A percentile compares a stretch with the other conserved stretches of the same genome.
Evolutionary conservation across 352 stramenopile genomes (phyloP).

Genomic region (Phytophthora constricta): DNA sequence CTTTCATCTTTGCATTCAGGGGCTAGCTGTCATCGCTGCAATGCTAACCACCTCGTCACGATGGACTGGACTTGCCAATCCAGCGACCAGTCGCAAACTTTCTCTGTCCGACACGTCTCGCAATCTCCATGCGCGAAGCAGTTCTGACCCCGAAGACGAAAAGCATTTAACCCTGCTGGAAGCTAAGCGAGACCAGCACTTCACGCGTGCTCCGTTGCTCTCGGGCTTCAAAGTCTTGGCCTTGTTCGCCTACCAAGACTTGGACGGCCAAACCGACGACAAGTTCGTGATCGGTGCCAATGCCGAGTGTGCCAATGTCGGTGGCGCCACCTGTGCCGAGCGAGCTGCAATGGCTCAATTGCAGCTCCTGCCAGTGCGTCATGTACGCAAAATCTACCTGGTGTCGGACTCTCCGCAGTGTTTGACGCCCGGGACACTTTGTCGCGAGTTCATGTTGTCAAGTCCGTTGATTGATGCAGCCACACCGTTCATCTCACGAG

Average conservation of each 20-base stretch:
- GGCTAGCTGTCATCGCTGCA: conserved; percentile 20
- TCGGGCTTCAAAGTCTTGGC: conserved; percentile 59
- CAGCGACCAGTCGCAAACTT: conserved; percentile 1
- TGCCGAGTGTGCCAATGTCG: conserved; percentile 87
- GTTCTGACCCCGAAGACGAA: conserved; percentile 54
- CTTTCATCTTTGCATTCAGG: conserved; percentile 24
- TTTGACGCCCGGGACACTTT: conserved; percentile 86
- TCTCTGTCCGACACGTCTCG: not conserved
- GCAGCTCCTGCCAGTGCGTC: conserved; percentile 58
- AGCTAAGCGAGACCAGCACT: conserved; percentile 46
- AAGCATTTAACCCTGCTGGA: conserved; percentile 52
- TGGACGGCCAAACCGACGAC: conserved; percentile 43
- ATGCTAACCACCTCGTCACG: conserved; percentile 22
- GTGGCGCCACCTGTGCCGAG: conserved; percentile 88
- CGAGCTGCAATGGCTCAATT: conserved; percentile 82
- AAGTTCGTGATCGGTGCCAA: conserved; percentile 81
- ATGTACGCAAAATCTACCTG: conserved; percentile 81
- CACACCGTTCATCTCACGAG: conserved; percentile 70
- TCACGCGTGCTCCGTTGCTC: conserved; percentile 44
- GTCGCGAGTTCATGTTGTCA: conserved; percentile 88
- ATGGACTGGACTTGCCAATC: not conserved
- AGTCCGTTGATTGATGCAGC: conserved; percentile 56
- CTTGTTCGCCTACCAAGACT: conserved; percentile 65
- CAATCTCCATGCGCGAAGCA: conserved; percentile 45
- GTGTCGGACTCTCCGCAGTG: conserved; percentile 82